Evolutionary conservation across 257 asterid genomes (phyloP).

Genomic region (Rubia yunnanensis): DNA sequence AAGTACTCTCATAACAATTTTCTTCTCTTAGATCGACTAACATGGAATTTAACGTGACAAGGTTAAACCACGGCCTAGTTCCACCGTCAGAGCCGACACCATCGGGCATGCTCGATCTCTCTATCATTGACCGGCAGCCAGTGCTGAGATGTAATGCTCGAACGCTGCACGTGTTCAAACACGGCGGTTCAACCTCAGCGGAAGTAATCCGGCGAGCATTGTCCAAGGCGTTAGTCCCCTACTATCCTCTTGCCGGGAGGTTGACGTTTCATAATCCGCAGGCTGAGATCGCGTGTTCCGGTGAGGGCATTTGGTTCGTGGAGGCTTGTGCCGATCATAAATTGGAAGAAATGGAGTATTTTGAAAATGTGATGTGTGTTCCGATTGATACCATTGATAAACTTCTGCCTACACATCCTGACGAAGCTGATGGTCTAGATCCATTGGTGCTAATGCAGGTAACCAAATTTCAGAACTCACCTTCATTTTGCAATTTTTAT

Average conservation of each 20-base stretch:
- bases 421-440: conserved; percentile 14
- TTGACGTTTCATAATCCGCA: conserved; percentile 14
- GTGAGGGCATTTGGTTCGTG: conserved; percentile 42
- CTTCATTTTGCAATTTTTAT: no score
- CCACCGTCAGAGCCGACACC: conserved; percentile 39
- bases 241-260: conserved; percentile 51
- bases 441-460: conserved; percentile 55
- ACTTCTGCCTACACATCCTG: conserved; percentile 28
- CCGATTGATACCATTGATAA: conserved; percentile 17
- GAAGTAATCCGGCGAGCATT: conserved; percentile 27
- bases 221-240: conserved; percentile 40
- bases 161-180: conserved; percentile 36
- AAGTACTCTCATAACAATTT: no score
- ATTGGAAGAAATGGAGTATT: conserved; percentile 21
- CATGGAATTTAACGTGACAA: conserved; percentile 34
- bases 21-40: no score
- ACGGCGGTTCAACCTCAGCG: conserved; percentile 10
- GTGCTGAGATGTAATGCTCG: conserved; percentile 43
- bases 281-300: conserved; percentile 35
- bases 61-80: conserved; percentile 16
- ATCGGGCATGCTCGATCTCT: conserved; percentile 31
- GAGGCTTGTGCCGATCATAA: conserved; percentile 36
- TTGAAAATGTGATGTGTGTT: conserved; percentile 28
- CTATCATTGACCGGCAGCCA: conserved; percentile 32
- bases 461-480: no score